Percentiles rank a stretch among this genome's conserved stretches.
Evolutionary conservation across 352 stramenopile species (phyloP).

Genomic region (Phytophthora quininea): DNA sequence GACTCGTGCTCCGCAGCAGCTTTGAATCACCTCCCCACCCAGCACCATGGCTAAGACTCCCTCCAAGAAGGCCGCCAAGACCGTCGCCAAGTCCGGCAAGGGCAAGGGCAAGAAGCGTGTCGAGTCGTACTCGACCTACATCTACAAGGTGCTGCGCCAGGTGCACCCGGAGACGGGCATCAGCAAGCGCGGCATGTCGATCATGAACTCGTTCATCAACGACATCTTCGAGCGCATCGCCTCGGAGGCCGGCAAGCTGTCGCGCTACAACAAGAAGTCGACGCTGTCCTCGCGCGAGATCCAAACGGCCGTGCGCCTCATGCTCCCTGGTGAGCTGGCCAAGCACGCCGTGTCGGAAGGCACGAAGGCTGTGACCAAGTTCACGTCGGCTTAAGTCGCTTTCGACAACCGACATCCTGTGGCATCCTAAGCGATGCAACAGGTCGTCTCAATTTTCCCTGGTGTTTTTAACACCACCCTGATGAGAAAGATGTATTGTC

Average conservation of each 20-base stretch:
- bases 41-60: constrained; percentile 94
- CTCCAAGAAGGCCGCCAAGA: constrained; percentile 93
- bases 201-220: constrained; percentile 99
- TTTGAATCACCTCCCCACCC: not conserved
- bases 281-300: constrained; percentile 97
- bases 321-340: constrained; percentile 96
- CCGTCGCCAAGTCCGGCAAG: constrained; percentile 75
- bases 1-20: constrained; percentile 20
- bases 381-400: constrained; percentile 83
- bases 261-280: constrained; percentile 99
- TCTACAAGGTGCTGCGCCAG: constrained; percentile 94
- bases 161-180: constrained; percentile 98
- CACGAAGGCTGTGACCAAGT: constrained; percentile 97
- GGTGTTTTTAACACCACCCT: constrained; percentile 63
- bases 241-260: constrained; percentile 95
- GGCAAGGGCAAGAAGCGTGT: constrained; percentile 90
- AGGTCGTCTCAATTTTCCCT: constrained; percentile 16
- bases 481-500: constrained; percentile 24
- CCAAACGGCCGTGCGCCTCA: constrained; percentile 95
- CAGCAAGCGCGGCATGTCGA: constrained; percentile 97
- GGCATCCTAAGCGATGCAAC: not conserved
- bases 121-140: constrained; percentile 91
- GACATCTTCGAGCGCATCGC: constrained; percentile 99
- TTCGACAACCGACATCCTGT: constrained; percentile 5
- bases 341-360: constrained; percentile 98